A percentile compares a stretch with the other conserved stretches of the same genome.
Conservation (phyloP, 2,329 filamentous ascomycete species). For the Diplodia mutila region DNA sequence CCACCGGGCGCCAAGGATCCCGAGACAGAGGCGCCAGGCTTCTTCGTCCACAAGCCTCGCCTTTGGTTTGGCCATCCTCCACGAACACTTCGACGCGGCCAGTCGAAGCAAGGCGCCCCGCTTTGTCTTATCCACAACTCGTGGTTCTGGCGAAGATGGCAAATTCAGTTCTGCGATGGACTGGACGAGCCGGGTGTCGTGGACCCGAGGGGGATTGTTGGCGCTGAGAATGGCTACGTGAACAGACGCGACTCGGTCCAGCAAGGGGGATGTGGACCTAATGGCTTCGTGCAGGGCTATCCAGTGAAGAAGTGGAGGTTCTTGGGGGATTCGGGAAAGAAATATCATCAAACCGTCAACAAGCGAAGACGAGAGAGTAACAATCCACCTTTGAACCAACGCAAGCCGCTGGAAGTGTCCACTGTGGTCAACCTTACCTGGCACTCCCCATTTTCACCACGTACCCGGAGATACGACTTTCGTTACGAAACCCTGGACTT, state of each 20-base stretch:
- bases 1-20: background rate
- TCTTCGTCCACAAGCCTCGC: conserved; percentile 38
- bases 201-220: conserved; percentile 38
- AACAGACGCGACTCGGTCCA: conserved; percentile 25
- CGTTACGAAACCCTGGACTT: conserved; percentile 36
- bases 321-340: conserved; percentile 39
- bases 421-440: conserved; percentile 36
- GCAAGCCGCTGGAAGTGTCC: conserved; percentile 28
- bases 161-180: conserved; percentile 35
- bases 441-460: conserved; percentile 33
- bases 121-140: conserved; percentile 34
- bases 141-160: conserved; percentile 38
- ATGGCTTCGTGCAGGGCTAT: conserved; percentile 34
- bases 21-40: conserved; percentile 27
- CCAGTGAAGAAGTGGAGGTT: conserved; percentile 37
- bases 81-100: conserved; percentile 34
- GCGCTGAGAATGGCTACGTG: conserved; percentile 32
- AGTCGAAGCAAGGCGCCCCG: conserved; percentile 28
- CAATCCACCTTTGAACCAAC: background rate
- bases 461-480: conserved; percentile 39
- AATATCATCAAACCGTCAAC: conserved; percentile 34
- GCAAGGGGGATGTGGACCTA: conserved; percentile 27
- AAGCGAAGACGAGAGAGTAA: conserved; percentile 28
- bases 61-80: conserved; percentile 38
- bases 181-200: conserved; percentile 33